phyloP scores from a whole-genome alignment of 148 eudicot genomes.

The Spergularia marina region DNA sequence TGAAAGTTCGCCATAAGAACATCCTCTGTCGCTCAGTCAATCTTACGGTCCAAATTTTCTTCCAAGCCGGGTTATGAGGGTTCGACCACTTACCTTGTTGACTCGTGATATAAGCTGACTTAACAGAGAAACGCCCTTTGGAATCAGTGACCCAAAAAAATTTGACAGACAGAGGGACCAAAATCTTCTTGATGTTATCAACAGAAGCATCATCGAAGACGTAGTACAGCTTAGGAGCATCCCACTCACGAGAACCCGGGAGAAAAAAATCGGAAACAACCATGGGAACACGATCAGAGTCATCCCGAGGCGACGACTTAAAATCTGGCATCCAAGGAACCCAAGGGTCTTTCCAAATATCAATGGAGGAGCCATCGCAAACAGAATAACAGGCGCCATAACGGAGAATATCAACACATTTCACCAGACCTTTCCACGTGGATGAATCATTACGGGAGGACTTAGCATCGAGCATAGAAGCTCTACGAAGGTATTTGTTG shows the following conservation, averaged over 20 bases:
- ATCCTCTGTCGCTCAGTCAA: not conserved
- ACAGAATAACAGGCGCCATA: not conserved
- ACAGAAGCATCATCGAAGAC: not conserved
- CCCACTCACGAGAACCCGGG: not conserved
- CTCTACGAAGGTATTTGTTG: not conserved
- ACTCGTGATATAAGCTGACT: not conserved
- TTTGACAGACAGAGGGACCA: not conserved
- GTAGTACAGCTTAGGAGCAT: not conserved
- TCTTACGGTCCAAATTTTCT: not conserved
- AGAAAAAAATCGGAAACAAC: not conserved
- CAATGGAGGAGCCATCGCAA: not conserved
- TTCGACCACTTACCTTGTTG: not conserved
- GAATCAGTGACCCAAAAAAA: not conserved
- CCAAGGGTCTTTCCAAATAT: not conserved
- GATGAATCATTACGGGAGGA: not conserved
- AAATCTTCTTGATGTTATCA: not conserved
- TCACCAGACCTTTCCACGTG: not conserved
- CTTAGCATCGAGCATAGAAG: not conserved
- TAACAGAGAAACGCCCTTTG: not conserved
- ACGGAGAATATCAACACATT: not conserved
- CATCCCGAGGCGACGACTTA: not conserved
- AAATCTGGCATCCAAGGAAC: not conserved
- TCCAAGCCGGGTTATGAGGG: not conserved
- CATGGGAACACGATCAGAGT: not conserved
- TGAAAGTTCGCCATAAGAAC: not conserved